Evolutionary conservation across 1,284 basidiomycete species (phyloP), one percentile per base, ranked within the genome.

Genomic region (Irpex sp.): DNA sequence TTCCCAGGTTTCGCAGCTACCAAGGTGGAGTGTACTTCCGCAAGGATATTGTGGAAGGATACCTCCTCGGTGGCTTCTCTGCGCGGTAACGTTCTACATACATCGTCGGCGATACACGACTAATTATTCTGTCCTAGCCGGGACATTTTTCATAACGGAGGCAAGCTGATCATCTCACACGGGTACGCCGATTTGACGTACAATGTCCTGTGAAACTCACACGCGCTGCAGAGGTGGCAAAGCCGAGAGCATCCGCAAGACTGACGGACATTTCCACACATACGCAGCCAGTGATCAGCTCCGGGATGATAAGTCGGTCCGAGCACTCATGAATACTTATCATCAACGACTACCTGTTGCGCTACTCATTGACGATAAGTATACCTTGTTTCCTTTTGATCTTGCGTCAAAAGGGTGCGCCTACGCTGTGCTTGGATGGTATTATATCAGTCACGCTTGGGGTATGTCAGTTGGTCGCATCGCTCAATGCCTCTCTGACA

Each of bases 141-240:
- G 6, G 94, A 95, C 76, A 74, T 84, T 13, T 95, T 92, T 75
- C 82, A 85, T 59, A 86, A 90, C 58, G 83, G 80, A 18, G 94
- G 94, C 24, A 89, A 84, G 74, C 78, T 94, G 7, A 94, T 95
- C 64, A 89, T 95, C 67, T 95, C 94, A 6, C 94, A 95, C 79
- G 94, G 93, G 94, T 95, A 75, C 69, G 87, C 77, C 1, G 32
- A 9, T 9, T 38, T 3, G 7, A 38, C 10, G 15, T 42, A 32
- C 6, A 18, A 6, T 43, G 43, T 38, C 38, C 67, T 71, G 32
- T 27, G 65, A 6, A 38, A 7, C 32, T 38, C 32, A 38, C 32
- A 7, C 32, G 32, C 9, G n/a, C 22, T 32, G 18, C 15, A 74
- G 68, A 69, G 93, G 92, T 11, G 93, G 94, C 18, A 93, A 93